Base-by-base conservation (phyloP, 345 rosid species). In the Sisymbrium irio region DNA sequence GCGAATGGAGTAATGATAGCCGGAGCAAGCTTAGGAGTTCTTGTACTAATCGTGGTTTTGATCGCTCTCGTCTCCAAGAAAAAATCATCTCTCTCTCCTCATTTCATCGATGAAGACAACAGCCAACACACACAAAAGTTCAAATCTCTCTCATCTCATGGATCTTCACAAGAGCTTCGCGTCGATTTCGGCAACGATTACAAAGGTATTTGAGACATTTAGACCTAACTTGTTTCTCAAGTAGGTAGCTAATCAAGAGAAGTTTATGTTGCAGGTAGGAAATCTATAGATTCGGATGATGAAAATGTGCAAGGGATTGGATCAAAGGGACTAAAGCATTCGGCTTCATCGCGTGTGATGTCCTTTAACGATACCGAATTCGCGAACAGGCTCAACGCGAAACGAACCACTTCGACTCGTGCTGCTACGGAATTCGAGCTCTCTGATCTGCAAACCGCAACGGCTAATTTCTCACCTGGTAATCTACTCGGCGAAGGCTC, bases 401-500 rank as follows among this genome's bases (percentile, higher is more conserved):
- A 78, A 72, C 85, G 87, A 82, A 83, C 77, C 84, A 77, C 82
- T 77, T 83, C 90, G 1, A 64, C 77, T 45, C 85, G 74, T 32
- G 71, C 89, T 7, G 65, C 75, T 6, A 30, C 46, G 0, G 75
- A 84, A 58, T 88, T 83, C 73, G 49, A 84, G 47, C 84, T 94
- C 78, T 69, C 87, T 47, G 99, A 91, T 69, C 78, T 94, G 72
- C 92, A 82, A 80, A 65, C 67, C 36, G 89, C 93, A 9, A 92
- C 97, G 0, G 85, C 73, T 14, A 85, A 83, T 70, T 94, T 94
- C 60, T 82, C 91, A 35, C 65, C 83, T 0, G 83, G 85, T 32
- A 84, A 86, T 41, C 92, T 91, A 54, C 81, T 92, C 15, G 97
- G 97, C 0, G 86, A 87, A 83, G 99, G 97, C 49, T 71, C 87